These are phyloP conservation scores for Epichloe gansuensis DNA, from an alignment of 2,329 filamentous ascomycete species.

Conservation along the genomic window DNA sequence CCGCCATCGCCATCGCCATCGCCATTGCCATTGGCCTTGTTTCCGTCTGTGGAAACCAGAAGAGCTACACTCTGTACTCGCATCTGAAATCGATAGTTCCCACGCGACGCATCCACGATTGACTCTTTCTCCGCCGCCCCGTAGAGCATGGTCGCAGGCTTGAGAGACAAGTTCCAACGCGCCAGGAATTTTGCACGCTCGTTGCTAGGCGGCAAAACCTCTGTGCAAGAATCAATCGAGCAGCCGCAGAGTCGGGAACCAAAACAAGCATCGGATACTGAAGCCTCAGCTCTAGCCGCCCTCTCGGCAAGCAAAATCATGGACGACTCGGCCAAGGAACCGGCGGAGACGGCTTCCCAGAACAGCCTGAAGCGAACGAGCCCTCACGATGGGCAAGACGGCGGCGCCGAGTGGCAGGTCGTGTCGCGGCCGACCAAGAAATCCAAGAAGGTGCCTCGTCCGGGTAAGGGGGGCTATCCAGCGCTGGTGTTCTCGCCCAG, in stretches of 20 bases:
- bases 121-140: background rate
- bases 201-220: slow-evolving; percentile 5
- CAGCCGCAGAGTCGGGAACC: background rate
- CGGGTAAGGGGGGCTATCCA: slow-evolving; percentile 45
- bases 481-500: slow-evolving; percentile 43
- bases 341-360: slow-evolving; percentile 10
- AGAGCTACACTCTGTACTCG: background rate
- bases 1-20: background rate
- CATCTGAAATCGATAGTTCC: background rate
- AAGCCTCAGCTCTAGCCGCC: background rate
- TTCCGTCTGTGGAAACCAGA: background rate
- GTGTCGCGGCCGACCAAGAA: slow-evolving; percentile 44
- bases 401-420: slow-evolving; percentile 39
- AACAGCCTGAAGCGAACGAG: slow-evolving; percentile 36
- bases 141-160: slow-evolving; percentile 8
- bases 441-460: slow-evolving; percentile 46
- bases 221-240: slow-evolving; percentile 1
- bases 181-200: slow-evolving; percentile 9
- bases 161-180: slow-evolving; percentile 10
- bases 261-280: background rate
- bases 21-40: background rate
- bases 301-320: slow-evolving; percentile 5
- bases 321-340: slow-evolving; percentile 6
- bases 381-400: slow-evolving; percentile 27
- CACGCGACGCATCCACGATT: too few relatives aligned